Percentiles rank a stretch among this genome's conserved stretches.
These are phyloP conservation scores for Rostrohypoxylon terebratum DNA, from an alignment of 495 filamentous ascomycete genomes.

Conservation along the genomic window DNA sequence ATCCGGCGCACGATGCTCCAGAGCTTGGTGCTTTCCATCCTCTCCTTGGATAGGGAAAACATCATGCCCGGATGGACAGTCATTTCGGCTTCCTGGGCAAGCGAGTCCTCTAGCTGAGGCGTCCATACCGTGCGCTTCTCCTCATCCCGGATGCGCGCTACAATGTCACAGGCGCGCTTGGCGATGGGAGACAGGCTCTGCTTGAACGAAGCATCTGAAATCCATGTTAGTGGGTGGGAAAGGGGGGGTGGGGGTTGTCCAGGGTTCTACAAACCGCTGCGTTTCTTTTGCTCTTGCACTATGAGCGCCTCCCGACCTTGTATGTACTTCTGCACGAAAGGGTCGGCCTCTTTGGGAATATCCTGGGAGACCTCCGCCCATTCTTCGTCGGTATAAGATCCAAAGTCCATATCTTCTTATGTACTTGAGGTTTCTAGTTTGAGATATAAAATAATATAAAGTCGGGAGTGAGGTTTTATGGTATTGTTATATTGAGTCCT, in stretches of 20 bases:
- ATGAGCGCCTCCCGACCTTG: conserved; percentile 81
- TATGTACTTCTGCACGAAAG: conserved; percentile 83
- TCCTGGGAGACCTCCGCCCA: conserved; percentile 65
- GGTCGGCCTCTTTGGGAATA: conserved; percentile 68
- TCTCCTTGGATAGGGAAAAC: conserved; percentile 81
- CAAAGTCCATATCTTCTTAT: conserved; percentile 24
- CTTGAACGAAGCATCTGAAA: conserved; percentile 70
- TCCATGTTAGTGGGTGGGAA: conserved; percentile 7
- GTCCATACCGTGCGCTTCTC: conserved; percentile 82
- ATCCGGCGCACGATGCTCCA: conserved; percentile 87
- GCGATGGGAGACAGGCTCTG: conserved; percentile 79
- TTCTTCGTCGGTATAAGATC: conserved; percentile 60
- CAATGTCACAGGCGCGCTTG: conserved; percentile 78
- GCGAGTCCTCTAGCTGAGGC: conserved; percentile 71
- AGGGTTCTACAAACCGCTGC: conserved; percentile 72
- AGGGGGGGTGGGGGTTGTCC: neutral
- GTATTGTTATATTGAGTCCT: neutral
- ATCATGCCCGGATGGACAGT: conserved; percentile 86
- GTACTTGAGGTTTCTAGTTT: neutral
- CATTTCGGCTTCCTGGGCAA: conserved; percentile 63
- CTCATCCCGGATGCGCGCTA: conserved; percentile 78
- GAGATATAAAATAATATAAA: neutral
- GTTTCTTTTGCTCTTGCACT: conserved; percentile 79
- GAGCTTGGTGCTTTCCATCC: conserved; percentile 83
- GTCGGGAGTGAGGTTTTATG: neutral